Conservation (phyloP, 78 protist genomes). For the Tieghemostelium lacteum region DNA sequence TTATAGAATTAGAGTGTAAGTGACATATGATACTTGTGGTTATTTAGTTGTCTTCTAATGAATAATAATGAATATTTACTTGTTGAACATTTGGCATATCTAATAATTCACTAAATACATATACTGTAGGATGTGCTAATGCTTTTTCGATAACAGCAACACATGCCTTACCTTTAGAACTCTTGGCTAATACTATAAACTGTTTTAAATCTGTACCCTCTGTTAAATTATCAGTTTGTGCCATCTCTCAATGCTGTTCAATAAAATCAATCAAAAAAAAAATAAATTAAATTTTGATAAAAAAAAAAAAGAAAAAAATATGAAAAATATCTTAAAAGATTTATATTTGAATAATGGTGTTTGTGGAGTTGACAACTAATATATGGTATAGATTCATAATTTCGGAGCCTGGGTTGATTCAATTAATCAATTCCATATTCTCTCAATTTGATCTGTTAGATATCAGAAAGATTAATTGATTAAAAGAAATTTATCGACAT, state of each 20-base stretch:
- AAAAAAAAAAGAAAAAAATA: not conserved
- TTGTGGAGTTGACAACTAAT: too few relatives aligned
- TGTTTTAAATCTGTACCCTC: slow-evolving; percentile 70
- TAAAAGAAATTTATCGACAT: too few relatives aligned
- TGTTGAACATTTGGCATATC: slow-evolving; percentile 77
- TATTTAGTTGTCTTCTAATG: not conserved
- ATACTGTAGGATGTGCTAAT: slow-evolving; percentile 73
- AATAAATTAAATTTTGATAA: not conserved
- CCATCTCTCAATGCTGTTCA: too few relatives aligned
- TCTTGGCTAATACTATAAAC: slow-evolving; percentile 55
- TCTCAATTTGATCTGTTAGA: too few relatives aligned
- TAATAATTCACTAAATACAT: slow-evolving; percentile 85
- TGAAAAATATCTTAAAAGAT: not conserved
- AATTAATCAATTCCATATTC: too few relatives aligned
- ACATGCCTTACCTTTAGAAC: slow-evolving; percentile 69
- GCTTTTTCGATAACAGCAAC: slow-evolving; percentile 77
- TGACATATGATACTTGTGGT: not conserved
- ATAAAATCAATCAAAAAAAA: slow-evolving; percentile 1
- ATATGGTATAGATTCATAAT: too few relatives aligned
- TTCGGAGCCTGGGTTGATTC: too few relatives aligned
- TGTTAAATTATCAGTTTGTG: slow-evolving; percentile 55
- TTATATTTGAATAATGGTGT: too few relatives aligned
- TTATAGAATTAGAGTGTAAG: too few relatives aligned
- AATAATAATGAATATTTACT: slow-evolving; percentile 15
- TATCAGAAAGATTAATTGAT: too few relatives aligned